These are phyloP conservation scores for Oehlia diaphana DNA, from an alignment of 192 early-diverging fungal genomes.

Conservation along the genomic window DNA sequence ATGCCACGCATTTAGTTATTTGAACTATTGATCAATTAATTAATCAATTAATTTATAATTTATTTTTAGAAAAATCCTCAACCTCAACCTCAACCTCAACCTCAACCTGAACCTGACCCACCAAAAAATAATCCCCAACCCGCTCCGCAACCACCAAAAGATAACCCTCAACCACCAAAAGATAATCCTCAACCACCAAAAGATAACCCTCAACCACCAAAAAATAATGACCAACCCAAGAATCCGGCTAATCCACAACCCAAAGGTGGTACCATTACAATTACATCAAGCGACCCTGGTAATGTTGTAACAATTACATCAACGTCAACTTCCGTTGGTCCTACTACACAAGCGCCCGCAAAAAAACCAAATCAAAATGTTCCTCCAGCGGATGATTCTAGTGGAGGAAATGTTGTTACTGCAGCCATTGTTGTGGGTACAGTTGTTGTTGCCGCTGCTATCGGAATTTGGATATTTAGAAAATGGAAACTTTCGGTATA, in stretches of 20 bases:
- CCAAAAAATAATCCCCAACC: neutral
- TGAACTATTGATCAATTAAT: no score
- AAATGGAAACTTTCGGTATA: slow-evolving; percentile 54
- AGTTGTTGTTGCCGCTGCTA: slow-evolving; percentile 43
- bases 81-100: neutral
- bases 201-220: neutral
- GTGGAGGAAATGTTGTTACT: slow-evolving; percentile 30
- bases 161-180: neutral
- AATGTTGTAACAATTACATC: neutral
- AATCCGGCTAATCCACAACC: neutral
- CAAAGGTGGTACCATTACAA: neutral
- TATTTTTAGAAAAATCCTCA: neutral
- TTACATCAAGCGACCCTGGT: neutral
- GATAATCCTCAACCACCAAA: neutral
- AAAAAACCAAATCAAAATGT: neutral
- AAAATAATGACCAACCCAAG: neutral
- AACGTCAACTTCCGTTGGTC: no score
- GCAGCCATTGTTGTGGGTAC: slow-evolving; percentile 46
- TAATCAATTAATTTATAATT: no score
- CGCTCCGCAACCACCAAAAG: neutral
- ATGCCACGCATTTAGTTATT: no score
- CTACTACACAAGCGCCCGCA: neutral
- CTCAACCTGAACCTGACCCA: neutral
- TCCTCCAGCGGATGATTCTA: slow-evolving; percentile 12
- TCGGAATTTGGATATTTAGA: slow-evolving; percentile 54